Evolutionary conservation across 2,329 filamentous ascomycete species (phyloP), one percentile per base, ranked within the genome.

Genomic region (Venturia oleaginea): DNA sequence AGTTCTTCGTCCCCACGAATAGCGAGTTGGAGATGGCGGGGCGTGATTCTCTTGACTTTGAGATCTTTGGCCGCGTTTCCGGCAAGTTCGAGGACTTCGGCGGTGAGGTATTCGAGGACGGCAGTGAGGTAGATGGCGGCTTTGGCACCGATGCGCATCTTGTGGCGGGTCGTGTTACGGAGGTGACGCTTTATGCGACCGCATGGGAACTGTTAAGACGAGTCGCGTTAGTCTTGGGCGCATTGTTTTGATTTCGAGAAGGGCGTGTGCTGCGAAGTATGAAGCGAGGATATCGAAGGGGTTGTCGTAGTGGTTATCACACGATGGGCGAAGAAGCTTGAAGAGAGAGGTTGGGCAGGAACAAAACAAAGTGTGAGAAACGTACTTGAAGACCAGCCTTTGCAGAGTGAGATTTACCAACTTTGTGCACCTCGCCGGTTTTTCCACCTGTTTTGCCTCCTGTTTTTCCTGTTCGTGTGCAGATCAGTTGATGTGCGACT

Each of bases 151-250:
- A 99, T 95, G 79, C 94, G 93, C 91, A 97, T 97, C 84, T 97
- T 97, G 81, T 97, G 95, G 77, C 97, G 94, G 61, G 94, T 97
- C 81, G 97, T 97, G 79, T 91, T 92, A 86, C 97, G 97, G 76
- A 99, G 84, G 83, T 97, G 97, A 82, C 94, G 92, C 89, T 99
- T 99, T 80, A 99, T 94, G 88, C 94, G 94, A 80, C 94, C 94
- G 77, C 94, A 99, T 67, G 94, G 94, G 78, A 99, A 99, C 94
- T 99, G 76, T 66, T 69, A 40, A 69, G 69, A 64, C 61, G 19
- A 62, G 32, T 42, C 59, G 37, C 40, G 40, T 43, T 38, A 40
- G 51, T 34, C 3, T 34, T 7, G 27, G 46, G 30, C 2, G 43
- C 48, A 65, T 37, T 68, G 46, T 60, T 60, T 42, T 27, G 34